These are phyloP conservation scores for Lignosus rhinocerotis DNA, from an alignment of 1,284 basidiomycete genomes.

Conservation along the genomic window DNA sequence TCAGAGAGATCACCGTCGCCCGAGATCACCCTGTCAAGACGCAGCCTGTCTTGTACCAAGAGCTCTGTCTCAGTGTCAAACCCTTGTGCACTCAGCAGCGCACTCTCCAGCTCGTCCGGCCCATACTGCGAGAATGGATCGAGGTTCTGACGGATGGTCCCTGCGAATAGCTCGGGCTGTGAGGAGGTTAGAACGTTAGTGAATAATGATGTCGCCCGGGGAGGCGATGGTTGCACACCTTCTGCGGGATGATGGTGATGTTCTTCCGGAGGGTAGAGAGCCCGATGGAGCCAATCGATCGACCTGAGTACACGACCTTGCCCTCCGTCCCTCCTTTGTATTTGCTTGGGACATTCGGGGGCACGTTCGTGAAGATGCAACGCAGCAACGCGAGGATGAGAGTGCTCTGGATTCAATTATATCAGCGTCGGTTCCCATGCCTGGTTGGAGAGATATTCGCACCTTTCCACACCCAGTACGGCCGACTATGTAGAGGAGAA, in stretches of 20 bases:
- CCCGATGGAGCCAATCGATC: conserved; percentile 46
- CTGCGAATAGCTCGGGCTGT: conserved; percentile 66
- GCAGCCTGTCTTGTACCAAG: conserved; percentile 30
- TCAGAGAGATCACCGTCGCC: conserved; percentile 69
- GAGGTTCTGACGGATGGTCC: conserved; percentile 56
- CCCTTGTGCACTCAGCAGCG: conserved; percentile 52
- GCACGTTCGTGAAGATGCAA: conserved; percentile 41
- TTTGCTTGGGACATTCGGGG: background rate
- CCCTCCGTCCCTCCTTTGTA: conserved; percentile 32
- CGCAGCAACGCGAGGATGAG: conserved; percentile 44
- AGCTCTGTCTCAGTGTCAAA: conserved; percentile 36
- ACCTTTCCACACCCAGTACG: conserved; percentile 78
- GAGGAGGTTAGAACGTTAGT: conserved; percentile 8
- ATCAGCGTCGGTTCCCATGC: background rate
- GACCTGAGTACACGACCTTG: conserved; percentile 38
- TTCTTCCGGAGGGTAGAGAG: conserved; percentile 53
- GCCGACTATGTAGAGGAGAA: conserved; percentile 63
- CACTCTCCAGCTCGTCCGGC: conserved; percentile 59
- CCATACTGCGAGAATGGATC: conserved; percentile 77
- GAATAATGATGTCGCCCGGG: conserved; percentile 37
- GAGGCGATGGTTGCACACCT: conserved; percentile 34
- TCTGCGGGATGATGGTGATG: conserved; percentile 50
- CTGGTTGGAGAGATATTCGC: background rate
- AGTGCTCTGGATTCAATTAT: conserved; percentile 42
- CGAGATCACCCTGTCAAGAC: conserved; percentile 52